A percentile compares a stretch with the other conserved stretches of the same genome.
These are phyloP conservation scores for Starmerella stigmatis DNA, from an alignment of 805 yeast genomes.

Conservation along the genomic window DNA sequence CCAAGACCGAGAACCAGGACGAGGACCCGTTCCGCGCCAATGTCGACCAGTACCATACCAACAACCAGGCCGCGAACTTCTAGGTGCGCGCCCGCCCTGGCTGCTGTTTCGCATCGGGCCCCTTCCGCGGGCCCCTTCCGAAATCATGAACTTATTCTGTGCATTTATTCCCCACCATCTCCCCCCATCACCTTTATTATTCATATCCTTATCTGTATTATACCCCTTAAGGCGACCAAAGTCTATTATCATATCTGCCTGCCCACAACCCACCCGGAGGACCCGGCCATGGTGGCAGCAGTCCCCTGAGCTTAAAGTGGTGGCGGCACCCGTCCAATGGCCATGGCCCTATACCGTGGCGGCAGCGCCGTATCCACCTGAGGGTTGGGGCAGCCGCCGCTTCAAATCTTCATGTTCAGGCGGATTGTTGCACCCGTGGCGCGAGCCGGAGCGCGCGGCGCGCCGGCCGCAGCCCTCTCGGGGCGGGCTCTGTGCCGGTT, in stretches of 20 bases:
- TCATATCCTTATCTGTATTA: not conserved
- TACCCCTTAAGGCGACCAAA: not conserved
- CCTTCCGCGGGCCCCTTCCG: too few species aligned
- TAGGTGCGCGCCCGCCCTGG: constrained; percentile 9
- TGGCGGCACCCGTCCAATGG: too few species aligned
- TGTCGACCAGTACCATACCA: constrained; percentile 32
- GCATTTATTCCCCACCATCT: too few species aligned
- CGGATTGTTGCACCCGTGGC: not conserved
- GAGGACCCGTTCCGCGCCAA: constrained; percentile 32
- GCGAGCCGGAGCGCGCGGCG: not conserved
- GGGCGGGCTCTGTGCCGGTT: not conserved
- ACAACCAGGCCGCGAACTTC: constrained; percentile 31
- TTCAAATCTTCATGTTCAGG: not conserved
- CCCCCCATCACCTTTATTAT: too few species aligned
- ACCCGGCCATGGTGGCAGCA: not conserved
- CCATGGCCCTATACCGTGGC: too few species aligned
- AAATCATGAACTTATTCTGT: too few species aligned
- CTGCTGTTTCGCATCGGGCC: too few species aligned
- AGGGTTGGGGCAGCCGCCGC: constrained; percentile 2
- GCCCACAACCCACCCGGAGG: not conserved
- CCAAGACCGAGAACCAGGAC: constrained; percentile 23
- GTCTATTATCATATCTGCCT: not conserved
- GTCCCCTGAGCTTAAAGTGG: too few species aligned
- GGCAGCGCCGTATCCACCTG: too few species aligned
- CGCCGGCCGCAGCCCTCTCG: not conserved